Percentiles rank a stretch among this genome's conserved stretches.
Conservation (phyloP, 129 eudicot species). For the Pittosporum tobira region DNA sequence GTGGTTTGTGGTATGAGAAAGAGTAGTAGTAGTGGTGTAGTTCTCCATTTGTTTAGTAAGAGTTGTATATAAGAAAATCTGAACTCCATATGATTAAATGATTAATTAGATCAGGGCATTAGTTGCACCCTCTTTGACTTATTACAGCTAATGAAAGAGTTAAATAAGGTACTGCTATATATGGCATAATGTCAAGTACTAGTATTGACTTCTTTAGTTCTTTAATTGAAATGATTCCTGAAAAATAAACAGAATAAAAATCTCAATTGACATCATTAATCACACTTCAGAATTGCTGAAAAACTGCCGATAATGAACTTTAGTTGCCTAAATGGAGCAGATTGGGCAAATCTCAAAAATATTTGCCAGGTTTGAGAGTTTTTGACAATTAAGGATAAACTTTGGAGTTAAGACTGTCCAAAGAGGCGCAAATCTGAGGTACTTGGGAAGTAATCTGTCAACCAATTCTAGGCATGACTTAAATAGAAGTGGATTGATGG, state of each 20-base stretch:
- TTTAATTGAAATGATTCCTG: too few species aligned
- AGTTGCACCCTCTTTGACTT: background rate
- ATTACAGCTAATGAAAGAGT: too few species aligned
- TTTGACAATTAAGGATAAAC: background rate
- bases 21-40: background rate
- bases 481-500: too few species aligned
- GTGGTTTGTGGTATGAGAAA: background rate
- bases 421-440: too few species aligned
- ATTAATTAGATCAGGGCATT: background rate
- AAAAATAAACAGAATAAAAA: background rate
- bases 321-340: background rate
- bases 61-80: too few species aligned
- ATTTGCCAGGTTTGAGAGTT: background rate
- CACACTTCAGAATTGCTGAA: background rate
- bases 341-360: background rate
- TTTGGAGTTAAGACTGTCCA: background rate
- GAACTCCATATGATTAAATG: background rate
- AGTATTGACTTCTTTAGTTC: too few species aligned
- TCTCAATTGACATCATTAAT: background rate
- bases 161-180: too few species aligned
- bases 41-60: background rate
- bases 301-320: background rate
- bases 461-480: too few species aligned
- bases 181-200: too few species aligned
- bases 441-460: too few species aligned